Base-by-base conservation (phyloP, 495 filamentous ascomycete species). In the Tuber brumale region DNA sequence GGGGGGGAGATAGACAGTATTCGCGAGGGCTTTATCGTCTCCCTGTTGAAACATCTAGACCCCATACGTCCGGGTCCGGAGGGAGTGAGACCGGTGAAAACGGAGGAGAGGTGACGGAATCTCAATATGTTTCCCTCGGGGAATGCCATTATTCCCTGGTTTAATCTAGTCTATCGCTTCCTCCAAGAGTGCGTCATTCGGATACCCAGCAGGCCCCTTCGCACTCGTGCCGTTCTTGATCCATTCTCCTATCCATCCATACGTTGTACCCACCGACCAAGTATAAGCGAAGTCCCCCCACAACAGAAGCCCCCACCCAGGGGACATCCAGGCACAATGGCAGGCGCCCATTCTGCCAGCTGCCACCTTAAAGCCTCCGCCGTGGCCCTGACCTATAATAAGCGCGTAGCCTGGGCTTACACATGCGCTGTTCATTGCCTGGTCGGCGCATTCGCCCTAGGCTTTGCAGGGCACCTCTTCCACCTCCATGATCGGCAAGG, bases 401-500 rank as follows among this genome's bases (percentile, higher is more conserved):
- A 45, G 37, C 37, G 37, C 37, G 37, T 39, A 1, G 5, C 37
- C 37, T 39, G 37, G 37, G 37, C 37, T 39, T 39, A 39, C 37
- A 39, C 37, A 4, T 39, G 1, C 1, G 37, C 37, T 39, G 37
- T 39, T 39, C 37, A 39, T 39, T 39, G 37, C 37, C 37, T 2
- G 5, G 37, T 39, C 37, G 37, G 37, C 5, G 37, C 37, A 39
- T 39, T 39, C 1, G 5, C 37, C 37, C 2, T 39, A 39, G 37
- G 37, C 2, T 39, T 39, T 39, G 37, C 1, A 39, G 37, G 37
- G 37, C 12, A 69, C 44, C 39, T 75, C 69, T 77, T 81, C 31
- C 75, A 80, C 9, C 46, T 76, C 9, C 72, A 73, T 35, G 35
- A 51, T 37, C 66, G 75, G 41, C 78, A 72, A 6, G 75, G 75